A percentile compares a stretch with the other conserved stretches of the same genome.
Evolutionary conservation across 805 yeast genomes (phyloP).

Genomic region (Cyberlindnera saturnus): DNA sequence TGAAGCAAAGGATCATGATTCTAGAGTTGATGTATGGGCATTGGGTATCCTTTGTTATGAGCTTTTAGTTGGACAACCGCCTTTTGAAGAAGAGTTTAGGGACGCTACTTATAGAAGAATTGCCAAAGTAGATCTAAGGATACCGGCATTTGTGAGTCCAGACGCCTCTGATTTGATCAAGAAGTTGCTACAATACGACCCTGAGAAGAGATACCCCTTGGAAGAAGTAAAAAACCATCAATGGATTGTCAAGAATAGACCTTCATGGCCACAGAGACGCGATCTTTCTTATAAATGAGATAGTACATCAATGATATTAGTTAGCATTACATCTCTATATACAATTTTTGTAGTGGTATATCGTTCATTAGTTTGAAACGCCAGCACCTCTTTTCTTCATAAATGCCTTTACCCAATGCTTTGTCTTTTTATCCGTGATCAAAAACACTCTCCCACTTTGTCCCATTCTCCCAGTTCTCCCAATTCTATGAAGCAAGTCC

Average conservation of each 20-base stretch:
- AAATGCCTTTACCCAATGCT: slow-evolving; percentile 77
- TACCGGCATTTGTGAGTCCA: slow-evolving; percentile 62
- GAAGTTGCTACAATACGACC: slow-evolving; percentile 59
- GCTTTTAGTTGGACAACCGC: slow-evolving; percentile 82
- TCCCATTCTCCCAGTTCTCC: slow-evolving; percentile 91
- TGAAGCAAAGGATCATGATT: slow-evolving; percentile 72
- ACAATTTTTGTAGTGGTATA: too few relatives aligned
- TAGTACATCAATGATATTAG: too few relatives aligned
- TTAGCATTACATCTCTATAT: too few relatives aligned
- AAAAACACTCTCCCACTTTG: slow-evolving; percentile 84
- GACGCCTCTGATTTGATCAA: slow-evolving; percentile 76
- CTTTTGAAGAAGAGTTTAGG: slow-evolving; percentile 79
- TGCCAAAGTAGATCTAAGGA: slow-evolving; percentile 63
- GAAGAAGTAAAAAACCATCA: slow-evolving; percentile 67
- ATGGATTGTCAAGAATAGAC: slow-evolving; percentile 68
- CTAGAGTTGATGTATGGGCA: slow-evolving; percentile 86
- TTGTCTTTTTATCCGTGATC: slow-evolving; percentile 61
- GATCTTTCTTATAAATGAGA: neutral
- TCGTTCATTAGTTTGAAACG: neutral
- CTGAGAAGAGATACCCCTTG: slow-evolving; percentile 58
- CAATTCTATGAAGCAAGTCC: slow-evolving; percentile 86
- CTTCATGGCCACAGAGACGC: slow-evolving; percentile 45
- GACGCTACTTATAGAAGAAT: slow-evolving; percentile 78
- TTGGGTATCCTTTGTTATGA: slow-evolving; percentile 84
- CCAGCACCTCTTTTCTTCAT: slow-evolving; percentile 13